Evolutionary conservation across 176 grass and related monocot genomes (phyloP).

Genomic region (Cenchrus americanus): DNA sequence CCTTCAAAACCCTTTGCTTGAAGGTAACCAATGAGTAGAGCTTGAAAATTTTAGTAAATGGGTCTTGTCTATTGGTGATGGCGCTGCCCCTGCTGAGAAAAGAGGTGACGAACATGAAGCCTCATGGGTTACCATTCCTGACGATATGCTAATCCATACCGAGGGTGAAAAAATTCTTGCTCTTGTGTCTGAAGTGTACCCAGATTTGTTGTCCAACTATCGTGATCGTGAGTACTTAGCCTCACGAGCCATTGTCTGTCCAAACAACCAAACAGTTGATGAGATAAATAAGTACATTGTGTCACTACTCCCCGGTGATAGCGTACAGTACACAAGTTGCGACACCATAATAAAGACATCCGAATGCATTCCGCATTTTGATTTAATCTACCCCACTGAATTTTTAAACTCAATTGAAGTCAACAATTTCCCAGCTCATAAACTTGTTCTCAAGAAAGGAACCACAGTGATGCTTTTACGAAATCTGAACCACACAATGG

Average conservation of each 20-base stretch:
- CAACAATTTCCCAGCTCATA: not conserved
- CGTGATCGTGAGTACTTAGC: not conserved
- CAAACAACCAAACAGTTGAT: not conserved
- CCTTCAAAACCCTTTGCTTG: not conserved
- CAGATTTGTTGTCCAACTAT: not conserved
- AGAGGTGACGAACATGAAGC: fast-evolving
- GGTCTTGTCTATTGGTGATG: not conserved
- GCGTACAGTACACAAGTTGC: not conserved
- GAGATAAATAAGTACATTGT: not conserved
- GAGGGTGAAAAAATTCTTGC: not conserved
- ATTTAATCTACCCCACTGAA: not conserved
- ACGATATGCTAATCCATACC: not conserved
- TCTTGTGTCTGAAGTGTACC: not conserved
- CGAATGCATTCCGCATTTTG: not conserved
- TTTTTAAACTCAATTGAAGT: not conserved
- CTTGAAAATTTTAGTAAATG: not conserved
- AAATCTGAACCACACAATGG: not conserved
- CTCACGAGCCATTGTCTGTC: not conserved
- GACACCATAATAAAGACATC: not conserved
- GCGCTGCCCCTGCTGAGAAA: fast-evolving
- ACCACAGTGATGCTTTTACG: not conserved
- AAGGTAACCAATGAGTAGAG: not conserved
- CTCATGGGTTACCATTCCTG: not conserved
- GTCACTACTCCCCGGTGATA: not conserved
- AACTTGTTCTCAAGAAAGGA: not conserved